Evolutionary conservation across 805 yeast genomes (phyloP).

Genomic region (Metschnikowia arizonensis): DNA sequence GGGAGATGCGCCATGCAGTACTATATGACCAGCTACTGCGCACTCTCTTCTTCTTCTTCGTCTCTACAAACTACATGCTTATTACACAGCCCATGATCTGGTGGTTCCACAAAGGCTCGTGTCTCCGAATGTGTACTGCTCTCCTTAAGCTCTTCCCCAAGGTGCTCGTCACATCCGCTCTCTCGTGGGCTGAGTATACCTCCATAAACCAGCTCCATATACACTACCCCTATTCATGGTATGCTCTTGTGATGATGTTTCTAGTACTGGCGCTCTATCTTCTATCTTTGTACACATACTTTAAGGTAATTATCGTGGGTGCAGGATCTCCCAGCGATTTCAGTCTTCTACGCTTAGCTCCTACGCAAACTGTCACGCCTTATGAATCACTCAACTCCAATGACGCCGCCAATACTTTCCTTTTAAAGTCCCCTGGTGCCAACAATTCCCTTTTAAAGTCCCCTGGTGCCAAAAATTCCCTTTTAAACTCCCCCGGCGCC

Average conservation of each 20-base stretch:
- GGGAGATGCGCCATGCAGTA: no score
- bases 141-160: constrained; percentile 46
- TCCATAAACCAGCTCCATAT: constrained; percentile 27
- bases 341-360: constrained; percentile 34
- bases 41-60: neutral
- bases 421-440: no score
- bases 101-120: constrained; percentile 15
- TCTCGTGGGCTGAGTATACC: constrained; percentile 48
- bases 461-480: no score
- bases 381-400: constrained; percentile 9
- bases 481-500: no score
- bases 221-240: constrained; percentile 6
- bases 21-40: neutral
- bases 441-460: no score
- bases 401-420: neutral
- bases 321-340: constrained; percentile 67
- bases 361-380: constrained; percentile 16
- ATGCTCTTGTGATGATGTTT: constrained; percentile 8
- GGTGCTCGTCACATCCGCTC: constrained; percentile 36
- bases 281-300: constrained; percentile 49
- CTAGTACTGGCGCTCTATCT: constrained; percentile 25
- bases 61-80: constrained; percentile 9
- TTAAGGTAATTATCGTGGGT: constrained; percentile 48
- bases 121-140: constrained; percentile 30
- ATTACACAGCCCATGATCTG: constrained; percentile 14